These are phyloP conservation scores for Cercospora janseana DNA, from an alignment of 2,329 filamentous ascomycete species.

Conservation along the genomic window DNA sequence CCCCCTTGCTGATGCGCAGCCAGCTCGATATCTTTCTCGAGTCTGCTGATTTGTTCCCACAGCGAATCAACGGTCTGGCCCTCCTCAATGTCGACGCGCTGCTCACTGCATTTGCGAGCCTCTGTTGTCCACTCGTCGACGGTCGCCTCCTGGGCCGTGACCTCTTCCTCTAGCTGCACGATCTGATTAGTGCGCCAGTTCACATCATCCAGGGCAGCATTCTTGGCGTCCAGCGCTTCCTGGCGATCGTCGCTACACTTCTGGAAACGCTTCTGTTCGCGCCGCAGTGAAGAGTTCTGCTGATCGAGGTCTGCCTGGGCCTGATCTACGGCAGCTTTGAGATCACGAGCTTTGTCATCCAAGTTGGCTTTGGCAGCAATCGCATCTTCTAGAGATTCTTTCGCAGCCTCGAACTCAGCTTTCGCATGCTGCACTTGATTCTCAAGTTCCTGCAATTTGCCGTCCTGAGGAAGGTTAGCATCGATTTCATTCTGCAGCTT, in stretches of 20 bases:
- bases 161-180: slow-evolving; percentile 31
- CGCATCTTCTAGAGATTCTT: slow-evolving; percentile 52
- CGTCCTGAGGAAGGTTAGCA: slow-evolving; percentile 61
- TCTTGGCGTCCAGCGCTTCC: slow-evolving; percentile 44
- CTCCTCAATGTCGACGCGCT: slow-evolving; percentile 8
- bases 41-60: slow-evolving; percentile 33
- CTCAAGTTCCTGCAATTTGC: slow-evolving; percentile 46
- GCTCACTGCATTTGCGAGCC: background rate
- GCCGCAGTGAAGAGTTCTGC: slow-evolving; percentile 29
- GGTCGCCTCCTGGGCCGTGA: slow-evolving; percentile 31
- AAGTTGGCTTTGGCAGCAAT: slow-evolving; percentile 45
- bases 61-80: slow-evolving; percentile 33
- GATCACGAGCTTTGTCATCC: slow-evolving; percentile 37
- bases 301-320: slow-evolving; percentile 32
- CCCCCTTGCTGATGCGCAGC: slow-evolving; percentile 7
- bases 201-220: slow-evolving; percentile 41
- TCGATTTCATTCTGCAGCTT: slow-evolving; percentile 66
- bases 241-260: slow-evolving; percentile 37
- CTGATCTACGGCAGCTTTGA: slow-evolving; percentile 37
- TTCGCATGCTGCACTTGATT: slow-evolving; percentile 57
- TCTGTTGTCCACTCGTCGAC: slow-evolving; percentile 27
- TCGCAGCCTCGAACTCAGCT: slow-evolving; percentile 45
- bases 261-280: slow-evolving; percentile 35
- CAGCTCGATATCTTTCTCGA: slow-evolving; percentile 25
- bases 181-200: slow-evolving; percentile 36